These are phyloP conservation scores for Cyberlindnera amylophila DNA, from an alignment of 805 yeast genomes.

Conservation along the genomic window DNA sequence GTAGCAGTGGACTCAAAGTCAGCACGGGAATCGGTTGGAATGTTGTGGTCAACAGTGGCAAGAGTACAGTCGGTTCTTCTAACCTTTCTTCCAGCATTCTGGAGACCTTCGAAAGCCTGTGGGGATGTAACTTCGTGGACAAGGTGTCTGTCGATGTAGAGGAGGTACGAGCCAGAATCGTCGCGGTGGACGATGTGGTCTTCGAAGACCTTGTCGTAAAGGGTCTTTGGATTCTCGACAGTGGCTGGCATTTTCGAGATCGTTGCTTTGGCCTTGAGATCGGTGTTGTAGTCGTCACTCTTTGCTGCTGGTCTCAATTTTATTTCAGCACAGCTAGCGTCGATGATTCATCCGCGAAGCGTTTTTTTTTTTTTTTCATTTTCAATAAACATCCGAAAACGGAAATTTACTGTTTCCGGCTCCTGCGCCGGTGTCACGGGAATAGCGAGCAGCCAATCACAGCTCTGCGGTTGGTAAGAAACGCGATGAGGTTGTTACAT, in stretches of 20 bases:
- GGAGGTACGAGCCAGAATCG: conserved; percentile 78
- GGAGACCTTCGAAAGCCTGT: conserved; percentile 96
- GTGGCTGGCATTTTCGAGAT: conserved; percentile 7
- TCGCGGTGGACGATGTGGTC: conserved; percentile 92
- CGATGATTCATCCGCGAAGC: background rate
- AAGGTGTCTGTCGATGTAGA: conserved; percentile 94
- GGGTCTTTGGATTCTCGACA: conserved; percentile 42
- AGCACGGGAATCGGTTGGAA: conserved; percentile 88
- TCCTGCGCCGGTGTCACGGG: too few species aligned
- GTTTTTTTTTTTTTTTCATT: background rate
- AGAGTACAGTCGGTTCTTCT: conserved; percentile 91
- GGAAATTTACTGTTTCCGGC: background rate
- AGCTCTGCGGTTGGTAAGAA: conserved; percentile 7
- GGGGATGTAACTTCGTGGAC: conserved; percentile 99
- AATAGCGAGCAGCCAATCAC: conserved; percentile 17
- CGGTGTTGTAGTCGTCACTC: too few species aligned
- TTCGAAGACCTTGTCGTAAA: conserved; percentile 93
- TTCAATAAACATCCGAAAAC: background rate
- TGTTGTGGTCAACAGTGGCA: conserved; percentile 95
- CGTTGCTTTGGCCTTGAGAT: background rate
- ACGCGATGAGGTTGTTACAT: background rate
- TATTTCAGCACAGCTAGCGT: background rate
- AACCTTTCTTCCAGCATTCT: conserved; percentile 80
- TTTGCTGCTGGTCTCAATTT: too few species aligned
- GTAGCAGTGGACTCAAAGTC: conserved; percentile 67